phyloP scores from a whole-genome alignment of 2,329 filamentous ascomycete genomes.

The Xylariaceae sp. region DNA sequence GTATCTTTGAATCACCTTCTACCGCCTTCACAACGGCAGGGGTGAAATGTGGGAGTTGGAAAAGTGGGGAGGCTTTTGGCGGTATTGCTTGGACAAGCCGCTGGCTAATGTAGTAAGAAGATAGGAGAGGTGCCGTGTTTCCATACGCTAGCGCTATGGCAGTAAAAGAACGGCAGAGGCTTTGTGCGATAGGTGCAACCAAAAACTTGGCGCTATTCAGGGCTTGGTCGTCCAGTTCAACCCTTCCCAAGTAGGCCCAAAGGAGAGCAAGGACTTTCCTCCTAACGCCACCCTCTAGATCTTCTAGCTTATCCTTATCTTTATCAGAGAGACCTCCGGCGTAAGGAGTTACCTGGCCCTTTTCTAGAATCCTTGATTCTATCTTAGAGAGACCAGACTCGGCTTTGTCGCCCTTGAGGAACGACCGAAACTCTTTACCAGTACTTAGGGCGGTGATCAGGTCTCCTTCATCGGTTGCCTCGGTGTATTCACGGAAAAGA shows the following conservation, averaged over 20 bases:
- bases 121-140: constrained; percentile 79
- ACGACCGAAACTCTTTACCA: constrained; percentile 82
- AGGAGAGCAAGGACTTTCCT: constrained; percentile 88
- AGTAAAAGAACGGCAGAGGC: constrained; percentile 84
- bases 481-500: constrained; percentile 91
- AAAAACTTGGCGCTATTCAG: constrained; percentile 88
- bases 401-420: constrained; percentile 77
- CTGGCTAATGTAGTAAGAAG: constrained; percentile 83
- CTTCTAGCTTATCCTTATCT: constrained; percentile 77
- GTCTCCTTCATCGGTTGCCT: constrained; percentile 79
- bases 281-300: constrained; percentile 78
- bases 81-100: constrained; percentile 87
- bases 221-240: constrained; percentile 79
- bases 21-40: constrained; percentile 68
- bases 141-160: constrained; percentile 88
- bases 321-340: constrained; percentile 69
- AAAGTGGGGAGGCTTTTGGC: constrained; percentile 81
- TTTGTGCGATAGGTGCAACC: constrained; percentile 83
- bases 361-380: constrained; percentile 77
- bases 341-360: constrained; percentile 58
- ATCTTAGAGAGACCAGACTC: constrained; percentile 83
- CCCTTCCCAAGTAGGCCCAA: constrained; percentile 92
- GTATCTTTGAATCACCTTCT: constrained; percentile 76
- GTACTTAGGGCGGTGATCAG: constrained; percentile 82
- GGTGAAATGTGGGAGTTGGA: constrained; percentile 90